Percentiles rank a stretch among this genome's conserved stretches.
Evolutionary conservation across 805 yeast genomes (phyloP).

Genomic region (Wickerhamiella sergipiensis): DNA sequence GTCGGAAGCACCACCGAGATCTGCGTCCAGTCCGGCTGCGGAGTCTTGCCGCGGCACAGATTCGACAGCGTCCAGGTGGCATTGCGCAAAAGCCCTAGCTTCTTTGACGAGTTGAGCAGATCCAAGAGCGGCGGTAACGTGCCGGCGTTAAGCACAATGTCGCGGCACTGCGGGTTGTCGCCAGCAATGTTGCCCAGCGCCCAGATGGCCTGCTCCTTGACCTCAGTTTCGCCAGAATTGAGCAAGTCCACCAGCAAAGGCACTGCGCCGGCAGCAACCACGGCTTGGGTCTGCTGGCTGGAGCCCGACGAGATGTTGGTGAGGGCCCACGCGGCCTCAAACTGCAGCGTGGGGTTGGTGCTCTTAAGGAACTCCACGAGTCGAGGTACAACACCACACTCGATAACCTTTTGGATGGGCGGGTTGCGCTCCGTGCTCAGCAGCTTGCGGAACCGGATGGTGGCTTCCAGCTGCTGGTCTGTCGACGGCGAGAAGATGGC

Average conservation of each 20-base stretch:
- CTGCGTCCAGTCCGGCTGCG: slow-evolving; percentile 88
- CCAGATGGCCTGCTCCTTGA: slow-evolving; percentile 98
- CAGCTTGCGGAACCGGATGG: slow-evolving; percentile 85
- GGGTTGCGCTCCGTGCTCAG: slow-evolving; percentile 91
- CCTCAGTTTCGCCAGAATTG: slow-evolving; percentile 72
- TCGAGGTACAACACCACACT: slow-evolving; percentile 85
- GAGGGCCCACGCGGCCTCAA: slow-evolving; percentile 99
- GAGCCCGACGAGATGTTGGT: slow-evolving; percentile 95
- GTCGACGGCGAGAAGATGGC: slow-evolving; percentile 62
- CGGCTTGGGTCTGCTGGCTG: slow-evolving; percentile 77
- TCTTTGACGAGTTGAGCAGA: slow-evolving; percentile 66
- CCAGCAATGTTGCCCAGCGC: slow-evolving; percentile 99
- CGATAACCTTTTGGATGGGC: slow-evolving; percentile 86
- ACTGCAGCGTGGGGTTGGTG: slow-evolving; percentile 71
- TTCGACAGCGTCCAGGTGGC: slow-evolving; percentile 98
- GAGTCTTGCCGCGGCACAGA: slow-evolving; percentile 90
- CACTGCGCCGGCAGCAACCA: slow-evolving; percentile 87
- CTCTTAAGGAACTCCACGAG: slow-evolving; percentile 73
- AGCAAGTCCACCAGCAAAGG: slow-evolving; percentile 78
- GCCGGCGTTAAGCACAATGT: slow-evolving; percentile 67
- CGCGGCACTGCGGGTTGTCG: slow-evolving; percentile 83
- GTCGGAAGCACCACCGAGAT: slow-evolving; percentile 85
- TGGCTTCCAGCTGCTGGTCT: slow-evolving; percentile 73
- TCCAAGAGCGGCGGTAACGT: slow-evolving; percentile 83
- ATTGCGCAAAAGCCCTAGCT: slow-evolving; percentile 74